Evolutionary conservation across 1,139 yeast species (phyloP).

Genomic region (Taiozyma onychis): DNA sequence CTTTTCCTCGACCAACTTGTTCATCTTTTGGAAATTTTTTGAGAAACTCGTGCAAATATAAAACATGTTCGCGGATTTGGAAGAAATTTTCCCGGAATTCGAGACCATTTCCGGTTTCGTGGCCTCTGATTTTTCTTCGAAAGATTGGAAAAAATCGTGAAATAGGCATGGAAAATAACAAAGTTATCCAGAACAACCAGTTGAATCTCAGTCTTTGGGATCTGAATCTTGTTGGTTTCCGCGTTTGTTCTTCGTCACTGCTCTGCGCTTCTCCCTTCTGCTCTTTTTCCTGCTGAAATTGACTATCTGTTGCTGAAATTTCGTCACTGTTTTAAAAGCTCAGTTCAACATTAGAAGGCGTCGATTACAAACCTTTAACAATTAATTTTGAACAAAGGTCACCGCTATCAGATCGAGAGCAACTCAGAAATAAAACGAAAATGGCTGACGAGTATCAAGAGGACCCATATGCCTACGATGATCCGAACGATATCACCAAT

Average conservation of each 20-base stretch:
- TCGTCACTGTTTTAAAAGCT: background rate
- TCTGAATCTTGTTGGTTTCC: background rate
- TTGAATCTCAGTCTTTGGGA: background rate
- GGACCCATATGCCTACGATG: slow-evolving; percentile 65
- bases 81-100: background rate
- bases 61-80: background rate
- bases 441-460: slow-evolving; percentile 29
- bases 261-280: background rate
- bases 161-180: background rate
- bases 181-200: background rate
- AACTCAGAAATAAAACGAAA: background rate
- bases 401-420: background rate
- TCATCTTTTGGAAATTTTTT: background rate
- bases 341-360: background rate
- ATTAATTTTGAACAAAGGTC: background rate
- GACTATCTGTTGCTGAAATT: background rate
- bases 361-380: background rate
- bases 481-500: slow-evolving; percentile 67
- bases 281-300: background rate
- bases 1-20: background rate
- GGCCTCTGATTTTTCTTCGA: background rate
- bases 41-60: background rate
- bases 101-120: background rate
- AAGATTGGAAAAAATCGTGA: background rate
- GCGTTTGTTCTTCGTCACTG: background rate